Evolutionary conservation across 176 grass and related monocot genomes (phyloP), one percentile per base, ranked within the genome.

Genomic region (Luzula sylvatica): DNA sequence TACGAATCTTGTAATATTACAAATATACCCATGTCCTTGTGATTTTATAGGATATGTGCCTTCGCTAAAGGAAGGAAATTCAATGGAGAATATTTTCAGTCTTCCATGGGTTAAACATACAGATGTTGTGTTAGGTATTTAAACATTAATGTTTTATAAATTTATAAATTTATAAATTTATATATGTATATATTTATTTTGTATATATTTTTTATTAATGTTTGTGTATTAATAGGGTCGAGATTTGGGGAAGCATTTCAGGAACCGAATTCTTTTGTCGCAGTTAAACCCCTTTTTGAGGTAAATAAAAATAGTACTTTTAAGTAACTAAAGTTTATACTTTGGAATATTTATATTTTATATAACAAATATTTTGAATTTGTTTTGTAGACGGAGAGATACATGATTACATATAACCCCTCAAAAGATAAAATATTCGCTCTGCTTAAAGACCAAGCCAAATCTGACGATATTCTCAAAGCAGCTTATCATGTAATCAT

Each of bases 391-490:
- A 83, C 76, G 26, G 93, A 99, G 61, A 83, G 82, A 75, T 99
- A 99, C 58, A 83, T 99, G 23, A 81, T 99, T 20, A 99, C 81
- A 21, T 99, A 99, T 69, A 99, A 99, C 46, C 86, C 77, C 38
- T 66, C 78, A 39, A 99, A 99, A 67, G 93, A 92, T 92, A 99
- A 99, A 65, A 87, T 92, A 23, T 99, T 83, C 80, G 86, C 93
- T 61, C 79, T 99, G 65, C 78, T 99, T 61, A 99, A 99, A 81
- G 93, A 92, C 63, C 93, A 92, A 75, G 93, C 93, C 74, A 99
- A 99, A 68, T 61, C 82, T 26, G 93, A 99, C 32, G 93, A 99
- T 54, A 99, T 99, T 58, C 54, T 99, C 15, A 99, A 92, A 83
- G 81, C 93, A 16, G 82, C 86, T 75, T 99, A 87, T 73, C 93